Evolutionary conservation across 768 basidiomycete species (phyloP).

Genomic region (Podaxis sp.): DNA sequence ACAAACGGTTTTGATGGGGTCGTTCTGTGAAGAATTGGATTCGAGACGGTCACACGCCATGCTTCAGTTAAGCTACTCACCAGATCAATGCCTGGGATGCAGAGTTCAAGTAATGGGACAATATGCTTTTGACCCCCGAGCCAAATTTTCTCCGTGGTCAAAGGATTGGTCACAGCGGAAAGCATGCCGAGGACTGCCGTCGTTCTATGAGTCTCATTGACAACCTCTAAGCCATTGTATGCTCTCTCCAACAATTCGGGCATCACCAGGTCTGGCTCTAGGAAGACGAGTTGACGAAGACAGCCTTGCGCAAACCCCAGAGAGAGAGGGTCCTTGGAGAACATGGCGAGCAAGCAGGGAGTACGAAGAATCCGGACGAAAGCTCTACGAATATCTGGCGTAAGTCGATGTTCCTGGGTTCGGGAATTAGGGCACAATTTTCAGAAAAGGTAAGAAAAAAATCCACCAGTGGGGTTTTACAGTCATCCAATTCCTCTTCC

Average conservation of each 20-base stretch:
- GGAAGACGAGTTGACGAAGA: slow-evolving; percentile 70
- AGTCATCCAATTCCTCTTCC: slow-evolving; percentile 73
- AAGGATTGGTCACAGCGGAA: slow-evolving; percentile 68
- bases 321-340: slow-evolving; percentile 80
- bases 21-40: slow-evolving; percentile 50
- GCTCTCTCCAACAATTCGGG: slow-evolving; percentile 90
- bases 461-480: slow-evolving; percentile 76
- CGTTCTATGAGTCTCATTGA: slow-evolving; percentile 94
- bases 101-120: slow-evolving; percentile 82
- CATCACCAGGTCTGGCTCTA: slow-evolving; percentile 86
- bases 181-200: slow-evolving; percentile 88
- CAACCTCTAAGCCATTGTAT: slow-evolving; percentile 86
- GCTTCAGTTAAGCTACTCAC: slow-evolving; percentile 35
- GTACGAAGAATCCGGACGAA: slow-evolving; percentile 84
- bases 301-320: slow-evolving; percentile 80
- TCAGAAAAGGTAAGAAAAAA: neutral
- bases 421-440: neutral
- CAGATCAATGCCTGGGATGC: slow-evolving; percentile 89
- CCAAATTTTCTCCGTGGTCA: slow-evolving; percentile 79
- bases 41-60: neutral
- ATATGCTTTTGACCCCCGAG: slow-evolving; percentile 87
- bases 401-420: slow-evolving; percentile 68
- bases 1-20: slow-evolving; percentile 77
- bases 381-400: slow-evolving; percentile 72
- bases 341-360: slow-evolving; percentile 88